Evolutionary conservation across 1,284 basidiomycete species (phyloP).

Genomic region (Irpex lacteus): DNA sequence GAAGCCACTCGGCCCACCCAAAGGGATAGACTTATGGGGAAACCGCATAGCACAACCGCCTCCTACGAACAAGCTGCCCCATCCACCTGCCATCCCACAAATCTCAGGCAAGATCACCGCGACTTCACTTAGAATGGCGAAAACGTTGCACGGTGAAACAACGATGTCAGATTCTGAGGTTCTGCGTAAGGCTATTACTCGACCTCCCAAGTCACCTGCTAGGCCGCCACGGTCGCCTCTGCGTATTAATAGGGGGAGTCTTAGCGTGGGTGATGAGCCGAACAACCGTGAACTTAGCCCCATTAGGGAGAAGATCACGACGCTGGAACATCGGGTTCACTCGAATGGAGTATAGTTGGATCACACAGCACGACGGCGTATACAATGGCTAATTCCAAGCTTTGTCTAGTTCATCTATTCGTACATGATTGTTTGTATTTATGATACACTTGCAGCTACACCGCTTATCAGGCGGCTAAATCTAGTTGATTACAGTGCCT

Average conservation of each 20-base stretch:
- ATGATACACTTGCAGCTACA: neutral
- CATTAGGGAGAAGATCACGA: neutral
- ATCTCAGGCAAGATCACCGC: neutral
- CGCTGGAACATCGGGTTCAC: neutral
- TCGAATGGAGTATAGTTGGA: neutral
- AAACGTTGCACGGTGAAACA: neutral
- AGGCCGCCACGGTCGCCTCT: neutral
- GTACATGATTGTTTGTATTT: neutral
- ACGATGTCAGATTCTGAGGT: neutral
- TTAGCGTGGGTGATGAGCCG: neutral
- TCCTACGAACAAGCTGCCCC: neutral
- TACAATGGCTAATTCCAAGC: neutral
- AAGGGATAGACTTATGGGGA: neutral
- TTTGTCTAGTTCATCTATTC: neutral
- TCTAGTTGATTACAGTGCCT: constrained; percentile 33
- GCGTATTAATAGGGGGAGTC: neutral
- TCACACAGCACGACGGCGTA: neutral
- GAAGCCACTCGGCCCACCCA: neutral
- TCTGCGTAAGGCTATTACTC: neutral
- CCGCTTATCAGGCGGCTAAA: neutral
- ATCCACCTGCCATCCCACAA: neutral
- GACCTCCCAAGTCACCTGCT: neutral
- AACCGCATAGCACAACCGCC: neutral
- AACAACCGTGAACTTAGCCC: neutral
- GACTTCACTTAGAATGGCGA: neutral